Conservation (phyloP, 2,329 filamentous ascomycete genomes). For the Tolypocladium cylindrosporum region DNA sequence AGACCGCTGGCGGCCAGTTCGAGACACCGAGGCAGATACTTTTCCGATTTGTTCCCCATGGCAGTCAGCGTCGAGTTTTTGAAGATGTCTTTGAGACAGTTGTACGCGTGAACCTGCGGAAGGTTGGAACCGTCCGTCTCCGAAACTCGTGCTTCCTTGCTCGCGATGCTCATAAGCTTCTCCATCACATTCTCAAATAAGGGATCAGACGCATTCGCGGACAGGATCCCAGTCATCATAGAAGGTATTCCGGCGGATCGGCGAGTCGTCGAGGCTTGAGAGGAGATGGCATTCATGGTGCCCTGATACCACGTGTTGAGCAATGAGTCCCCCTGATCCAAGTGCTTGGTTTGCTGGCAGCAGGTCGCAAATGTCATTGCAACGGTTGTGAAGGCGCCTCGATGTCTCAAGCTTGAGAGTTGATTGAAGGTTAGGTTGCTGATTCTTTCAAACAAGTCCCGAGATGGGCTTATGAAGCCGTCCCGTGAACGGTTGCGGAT, state of each 20-base stretch:
- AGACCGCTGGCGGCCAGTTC: conserved; percentile 73
- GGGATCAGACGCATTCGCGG: conserved; percentile 48
- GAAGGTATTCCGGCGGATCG: conserved; percentile 88
- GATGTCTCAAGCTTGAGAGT: conserved; percentile 71
- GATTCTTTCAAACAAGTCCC: conserved; percentile 50
- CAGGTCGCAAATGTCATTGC: conserved; percentile 77
- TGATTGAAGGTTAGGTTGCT: conserved; percentile 74
- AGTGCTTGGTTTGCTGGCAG: conserved; percentile 54
- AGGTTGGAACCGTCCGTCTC: conserved; percentile 57
- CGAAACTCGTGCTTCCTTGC: conserved; percentile 38
- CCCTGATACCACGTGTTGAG: conserved; percentile 64
- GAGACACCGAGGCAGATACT: conserved; percentile 62
- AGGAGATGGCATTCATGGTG: conserved; percentile 59
- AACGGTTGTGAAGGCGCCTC: conserved; percentile 89
- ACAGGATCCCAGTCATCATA: conserved; percentile 71
- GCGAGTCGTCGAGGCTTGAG: conserved; percentile 72
- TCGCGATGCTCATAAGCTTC: conserved; percentile 51
- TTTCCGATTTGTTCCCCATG: conserved; percentile 62
- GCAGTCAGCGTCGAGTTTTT: conserved; percentile 68
- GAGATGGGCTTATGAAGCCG: conserved; percentile 36
- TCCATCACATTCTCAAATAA: conserved; percentile 57
- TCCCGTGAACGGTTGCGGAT: conserved; percentile 34
- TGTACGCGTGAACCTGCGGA: conserved; percentile 89
- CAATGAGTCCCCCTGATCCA: conserved; percentile 29
- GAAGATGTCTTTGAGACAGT: conserved; percentile 87